A percentile compares a stretch with the other conserved stretches of the same genome.
Evolutionary conservation across 2,329 filamentous ascomycete species (phyloP).

Genomic region (Fonsecaea pugnacius): DNA sequence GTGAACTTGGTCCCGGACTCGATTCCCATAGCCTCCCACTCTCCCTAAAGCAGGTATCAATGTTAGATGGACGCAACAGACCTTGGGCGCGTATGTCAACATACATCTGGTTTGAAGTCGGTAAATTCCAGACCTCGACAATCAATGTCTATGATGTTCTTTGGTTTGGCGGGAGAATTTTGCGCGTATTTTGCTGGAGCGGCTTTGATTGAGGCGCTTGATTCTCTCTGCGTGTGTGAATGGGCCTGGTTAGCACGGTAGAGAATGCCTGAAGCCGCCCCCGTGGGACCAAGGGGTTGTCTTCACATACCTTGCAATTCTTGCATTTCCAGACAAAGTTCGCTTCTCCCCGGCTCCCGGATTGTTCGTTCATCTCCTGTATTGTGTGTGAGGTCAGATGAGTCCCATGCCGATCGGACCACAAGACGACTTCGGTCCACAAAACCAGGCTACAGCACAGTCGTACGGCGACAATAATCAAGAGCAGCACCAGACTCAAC

Average conservation of each 20-base stretch:
- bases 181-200: slow-evolving; percentile 73
- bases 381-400: slow-evolving; percentile 10
- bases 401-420: neutral
- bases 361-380: slow-evolving; percentile 87
- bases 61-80: slow-evolving; percentile 14
- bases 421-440: neutral
- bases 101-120: slow-evolving; percentile 86
- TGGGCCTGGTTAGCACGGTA: neutral
- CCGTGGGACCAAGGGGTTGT: neutral
- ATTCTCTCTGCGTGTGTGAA: slow-evolving; percentile 67
- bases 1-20: slow-evolving; percentile 83
- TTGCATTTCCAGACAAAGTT: slow-evolving; percentile 99
- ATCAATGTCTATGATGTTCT: slow-evolving; percentile 87
- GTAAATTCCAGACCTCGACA: slow-evolving; percentile 91
- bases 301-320: slow-evolving; percentile 77
- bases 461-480: neutral
- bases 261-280: neutral
- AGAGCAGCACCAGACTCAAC: neutral
- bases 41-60: slow-evolving; percentile 62
- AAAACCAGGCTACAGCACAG: neutral
- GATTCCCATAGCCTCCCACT: slow-evolving; percentile 81
- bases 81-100: slow-evolving; percentile 30
- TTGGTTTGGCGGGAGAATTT: slow-evolving; percentile 70
- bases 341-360: slow-evolving; percentile 89
- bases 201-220: slow-evolving; percentile 80